Conservation (phyloP, 2,329 filamentous ascomycete species). For the Nothopassalora personata region DNA sequence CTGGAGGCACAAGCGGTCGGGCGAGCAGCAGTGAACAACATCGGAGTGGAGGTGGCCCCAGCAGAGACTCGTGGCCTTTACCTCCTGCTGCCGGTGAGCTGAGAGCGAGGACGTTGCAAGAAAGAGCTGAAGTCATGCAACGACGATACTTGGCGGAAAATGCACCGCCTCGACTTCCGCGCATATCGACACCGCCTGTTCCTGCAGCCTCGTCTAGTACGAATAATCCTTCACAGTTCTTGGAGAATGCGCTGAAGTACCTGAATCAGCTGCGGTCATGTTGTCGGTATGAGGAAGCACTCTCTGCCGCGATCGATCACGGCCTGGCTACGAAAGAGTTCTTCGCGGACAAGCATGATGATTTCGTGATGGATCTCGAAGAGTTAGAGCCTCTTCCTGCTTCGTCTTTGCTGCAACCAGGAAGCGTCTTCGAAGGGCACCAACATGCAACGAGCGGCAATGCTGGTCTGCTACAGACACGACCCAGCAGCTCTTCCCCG, state of each 20-base stretch:
- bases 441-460: slow-evolving; percentile 50
- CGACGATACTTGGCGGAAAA: slow-evolving; percentile 33
- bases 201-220: slow-evolving; percentile 14
- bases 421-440: slow-evolving; percentile 56
- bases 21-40: slow-evolving; percentile 9
- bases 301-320: slow-evolving; percentile 49
- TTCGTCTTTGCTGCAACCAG: slow-evolving; percentile 59
- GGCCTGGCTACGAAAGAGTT: slow-evolving; percentile 51
- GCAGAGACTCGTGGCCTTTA: slow-evolving; percentile 22
- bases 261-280: slow-evolving; percentile 54
- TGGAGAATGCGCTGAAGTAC: slow-evolving; percentile 59
- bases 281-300: slow-evolving; percentile 49
- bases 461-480: slow-evolving; percentile 16
- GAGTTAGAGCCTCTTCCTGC: slow-evolving; percentile 47
- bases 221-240: slow-evolving; percentile 30
- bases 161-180: slow-evolving; percentile 27
- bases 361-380: slow-evolving; percentile 54
- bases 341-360: slow-evolving; percentile 48
- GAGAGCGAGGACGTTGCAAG: slow-evolving; percentile 20
- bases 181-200: slow-evolving; percentile 25
- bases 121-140: slow-evolving; percentile 32
- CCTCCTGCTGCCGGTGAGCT: slow-evolving; percentile 21
- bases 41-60: slow-evolving; percentile 10
- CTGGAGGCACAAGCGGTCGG: slow-evolving; percentile 5
- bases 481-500: slow-evolving; percentile 11